phyloP scores from a whole-genome alignment of 192 early-diverging fungal genomes.

The Ambispora gerdemannii region DNA sequence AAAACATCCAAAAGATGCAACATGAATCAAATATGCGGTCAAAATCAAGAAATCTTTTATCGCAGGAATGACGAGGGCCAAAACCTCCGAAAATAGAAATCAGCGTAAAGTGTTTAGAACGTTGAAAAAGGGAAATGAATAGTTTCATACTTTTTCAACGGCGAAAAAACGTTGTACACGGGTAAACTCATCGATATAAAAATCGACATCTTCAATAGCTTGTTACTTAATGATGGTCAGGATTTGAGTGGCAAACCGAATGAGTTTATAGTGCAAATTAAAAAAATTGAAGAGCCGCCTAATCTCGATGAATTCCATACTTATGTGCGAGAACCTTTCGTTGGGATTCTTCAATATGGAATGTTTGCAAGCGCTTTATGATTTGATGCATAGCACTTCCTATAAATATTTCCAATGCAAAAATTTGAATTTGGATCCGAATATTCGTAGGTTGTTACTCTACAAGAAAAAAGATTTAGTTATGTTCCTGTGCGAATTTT shows the following conservation, averaged over 20 bases:
- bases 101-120: conserved; percentile 2
- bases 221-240: conserved; percentile 25
- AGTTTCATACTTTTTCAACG: conserved; percentile 13
- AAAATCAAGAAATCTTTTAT: not conserved
- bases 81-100: not conserved
- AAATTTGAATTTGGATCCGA: conserved; percentile 30
- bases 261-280: conserved; percentile 18
- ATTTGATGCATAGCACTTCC: conserved; percentile 37
- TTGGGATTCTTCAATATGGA: conserved; percentile 22
- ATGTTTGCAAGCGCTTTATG: conserved; percentile 34
- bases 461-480: conserved; percentile 4
- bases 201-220: conserved; percentile 1
- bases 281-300: not conserved
- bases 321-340: conserved; percentile 7
- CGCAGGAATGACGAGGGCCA: not conserved
- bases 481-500: not conserved
- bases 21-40: not conserved
- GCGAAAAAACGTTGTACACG: conserved; percentile 6
- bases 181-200: not conserved
- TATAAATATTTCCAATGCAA: conserved; percentile 33
- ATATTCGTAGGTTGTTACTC: conserved; percentile 24
- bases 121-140: conserved; percentile 20
- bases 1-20: not conserved
- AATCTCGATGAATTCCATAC: conserved; percentile 12
- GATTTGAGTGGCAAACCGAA: conserved; percentile 4